Evolutionary conservation across 345 rosid genomes (phyloP).

Genomic region (Gossypium anomalum): DNA sequence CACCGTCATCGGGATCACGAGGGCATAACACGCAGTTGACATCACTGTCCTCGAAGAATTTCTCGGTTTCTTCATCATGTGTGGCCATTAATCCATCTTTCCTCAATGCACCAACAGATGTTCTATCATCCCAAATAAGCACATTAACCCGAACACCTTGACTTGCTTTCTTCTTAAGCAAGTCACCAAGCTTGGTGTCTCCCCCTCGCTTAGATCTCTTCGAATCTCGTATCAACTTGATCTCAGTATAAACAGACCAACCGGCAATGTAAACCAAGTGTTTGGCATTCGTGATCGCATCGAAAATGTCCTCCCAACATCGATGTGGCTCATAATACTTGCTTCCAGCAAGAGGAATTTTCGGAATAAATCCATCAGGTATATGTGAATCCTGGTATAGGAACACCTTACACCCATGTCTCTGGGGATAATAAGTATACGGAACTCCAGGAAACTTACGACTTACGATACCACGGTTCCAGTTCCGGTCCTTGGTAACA

Average conservation of each 20-base stretch:
- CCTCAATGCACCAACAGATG: conserved; percentile 79
- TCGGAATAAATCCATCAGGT: conserved; percentile 77
- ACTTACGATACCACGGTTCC: conserved; percentile 63
- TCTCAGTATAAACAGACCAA: conserved; percentile 97
- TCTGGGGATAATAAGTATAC: conserved; percentile 79
- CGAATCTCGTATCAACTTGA: conserved; percentile 71
- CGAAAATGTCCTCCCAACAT: conserved; percentile 96
- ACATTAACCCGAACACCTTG: conserved; percentile 89
- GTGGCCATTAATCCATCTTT: conserved; percentile 97
- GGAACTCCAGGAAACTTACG: conserved; percentile 89
- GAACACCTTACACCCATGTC: conserved; percentile 82
- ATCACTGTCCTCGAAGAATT: conserved; percentile 57
- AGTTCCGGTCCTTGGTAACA: conserved; percentile 58
- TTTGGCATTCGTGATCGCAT: conserved; percentile 77
- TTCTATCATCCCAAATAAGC: conserved; percentile 99
- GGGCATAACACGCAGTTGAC: conserved; percentile 93
- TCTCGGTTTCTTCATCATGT: conserved; percentile 89
- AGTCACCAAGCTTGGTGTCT: conserved; percentile 69
- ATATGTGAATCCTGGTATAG: conserved; percentile 94
- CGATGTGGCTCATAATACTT: conserved; percentile 71
- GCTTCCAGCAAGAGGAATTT: conserved; percentile 90
- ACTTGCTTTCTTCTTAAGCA: conserved; percentile 83
- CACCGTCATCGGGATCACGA: conserved; percentile 94
- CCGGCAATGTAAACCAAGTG: conserved; percentile 91
- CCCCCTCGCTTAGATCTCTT: conserved; percentile 95